These are phyloP conservation scores for Aechmea fasciata DNA, from an alignment of 176 grass and related monocot genomes.

Conservation along the genomic window DNA sequence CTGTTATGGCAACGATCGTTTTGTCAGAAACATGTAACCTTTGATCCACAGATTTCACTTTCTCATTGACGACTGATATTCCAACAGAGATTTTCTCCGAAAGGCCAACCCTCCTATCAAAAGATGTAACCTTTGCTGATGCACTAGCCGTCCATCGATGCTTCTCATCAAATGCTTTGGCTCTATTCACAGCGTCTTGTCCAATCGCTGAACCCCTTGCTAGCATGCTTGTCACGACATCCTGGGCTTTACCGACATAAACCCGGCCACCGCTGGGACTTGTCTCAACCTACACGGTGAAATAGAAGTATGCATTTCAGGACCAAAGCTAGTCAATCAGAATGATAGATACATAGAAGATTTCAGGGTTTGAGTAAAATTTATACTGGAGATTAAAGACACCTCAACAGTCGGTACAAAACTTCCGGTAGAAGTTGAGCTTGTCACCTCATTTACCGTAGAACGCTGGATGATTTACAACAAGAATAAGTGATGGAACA, in stretches of 20 bases:
- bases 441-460: conserved; percentile 38
- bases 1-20: conserved; percentile 74
- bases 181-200: conserved; percentile 93
- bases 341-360: background rate
- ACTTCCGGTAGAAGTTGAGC: conserved; percentile 31
- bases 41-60: conserved; percentile 86
- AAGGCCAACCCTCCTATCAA: conserved; percentile 77
- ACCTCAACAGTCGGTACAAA: conserved; percentile 46
- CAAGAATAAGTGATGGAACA: conserved; percentile 13
- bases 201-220: conserved; percentile 75
- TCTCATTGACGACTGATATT: conserved; percentile 85
- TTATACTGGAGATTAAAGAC: conserved; percentile 23
- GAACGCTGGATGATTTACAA: conserved; percentile 48
- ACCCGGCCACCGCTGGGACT: conserved; percentile 37
- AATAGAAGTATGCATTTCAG: background rate
- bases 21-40: conserved; percentile 89
- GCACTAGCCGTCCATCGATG: conserved; percentile 64
- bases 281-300: conserved; percentile 34
- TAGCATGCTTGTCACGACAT: conserved; percentile 69
- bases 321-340: conserved; percentile 1
- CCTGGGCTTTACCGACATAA: conserved; percentile 75
- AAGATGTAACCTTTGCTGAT: conserved; percentile 71
- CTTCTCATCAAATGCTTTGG: conserved; percentile 96
- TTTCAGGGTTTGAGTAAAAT: background rate
- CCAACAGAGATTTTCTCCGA: conserved; percentile 76